Evolutionary conservation across 371 early-diverging fungal species (phyloP), one percentile per base, ranked within the genome.

Genomic region (Nematocida displodere): DNA sequence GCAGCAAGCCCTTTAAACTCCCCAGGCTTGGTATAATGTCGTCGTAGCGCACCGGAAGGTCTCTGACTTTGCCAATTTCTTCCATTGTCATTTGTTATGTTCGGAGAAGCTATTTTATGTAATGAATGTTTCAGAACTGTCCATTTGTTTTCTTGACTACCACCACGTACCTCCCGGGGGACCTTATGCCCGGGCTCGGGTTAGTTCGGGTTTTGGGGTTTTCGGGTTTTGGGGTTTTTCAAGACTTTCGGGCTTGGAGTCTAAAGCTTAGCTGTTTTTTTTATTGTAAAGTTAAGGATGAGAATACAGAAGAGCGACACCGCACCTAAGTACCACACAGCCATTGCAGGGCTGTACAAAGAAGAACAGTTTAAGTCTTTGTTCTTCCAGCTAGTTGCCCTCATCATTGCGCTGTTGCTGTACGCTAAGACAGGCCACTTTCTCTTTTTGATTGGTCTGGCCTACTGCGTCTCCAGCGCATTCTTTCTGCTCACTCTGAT

Each of bases 1-100:
- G 33, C 4, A 71, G 54, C 8, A 71, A 49, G 1, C 75, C 75
- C 50, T 71, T 71, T 39, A 71, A 50, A 7, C 46, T 24, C 15
- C 55, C 56, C 28, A 47, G 34, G 33, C 28, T 24, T 39, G 22
- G 33, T 31, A 8, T n/a, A 47, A 24, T 42, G 8, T 64, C 44
- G 13, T 13, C 44, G n/a, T 11, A 42, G n/a, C n/a, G n/a, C n/a
- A n/a, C n/a, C n/a, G n/a, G n/a, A n/a, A n/a, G n/a, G n/a, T n/a
- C n/a, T n/a, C n/a, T n/a, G n/a, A n/a, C n/a, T n/a, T n/a, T n/a
- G n/a, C n/a, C n/a, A n/a, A n/a, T n/a, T n/a, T n/a, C n/a, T n/a
- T n/a, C n/a, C n/a, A n/a, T n/a, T n/a, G n/a, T n/a, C n/a, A n/a
- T n/a, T n/a, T n/a, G n/a, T n/a, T 8, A 53, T 53, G 15, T 28